Percentiles rank a stretch among this genome's conserved stretches.
phyloP scores from a whole-genome alignment of 2,329 filamentous ascomycete genomes.

The Colletotrichum tanaceti region DNA sequence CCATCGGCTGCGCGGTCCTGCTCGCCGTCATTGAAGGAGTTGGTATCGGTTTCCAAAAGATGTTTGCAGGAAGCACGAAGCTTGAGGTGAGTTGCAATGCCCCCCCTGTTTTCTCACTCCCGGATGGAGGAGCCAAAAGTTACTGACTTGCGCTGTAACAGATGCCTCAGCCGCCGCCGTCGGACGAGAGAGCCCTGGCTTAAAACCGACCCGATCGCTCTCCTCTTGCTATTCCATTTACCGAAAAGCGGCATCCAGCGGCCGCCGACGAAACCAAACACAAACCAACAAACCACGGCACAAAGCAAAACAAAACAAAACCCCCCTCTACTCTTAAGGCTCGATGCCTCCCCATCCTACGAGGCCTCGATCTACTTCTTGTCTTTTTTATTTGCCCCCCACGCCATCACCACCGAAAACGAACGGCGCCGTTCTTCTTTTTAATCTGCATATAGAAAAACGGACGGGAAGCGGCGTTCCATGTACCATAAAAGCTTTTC shows the following conservation, averaged over 20 bases:
- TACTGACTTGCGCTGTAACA: slow-evolving; percentile 40
- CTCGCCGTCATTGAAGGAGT: slow-evolving; percentile 88
- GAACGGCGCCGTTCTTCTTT: slow-evolving; percentile 19
- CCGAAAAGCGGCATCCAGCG: background rate
- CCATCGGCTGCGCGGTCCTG: slow-evolving; percentile 94
- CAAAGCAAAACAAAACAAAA: background rate
- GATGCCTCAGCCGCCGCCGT: slow-evolving; percentile 49
- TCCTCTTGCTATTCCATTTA: slow-evolving; percentile 12
- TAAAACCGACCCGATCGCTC: slow-evolving; percentile 41
- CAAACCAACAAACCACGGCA: too few species aligned
- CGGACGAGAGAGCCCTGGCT: slow-evolving; percentile 48
- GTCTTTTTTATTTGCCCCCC: slow-evolving; percentile 9
- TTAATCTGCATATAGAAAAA: slow-evolving; percentile 28
- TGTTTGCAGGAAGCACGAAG: slow-evolving; percentile 91
- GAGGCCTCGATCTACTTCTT: slow-evolving; percentile 13
- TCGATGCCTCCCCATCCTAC: background rate
- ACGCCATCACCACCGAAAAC: background rate
- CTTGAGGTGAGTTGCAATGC: slow-evolving; percentile 72
- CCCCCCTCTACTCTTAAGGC: slow-evolving; percentile 39
- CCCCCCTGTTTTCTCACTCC: background rate
- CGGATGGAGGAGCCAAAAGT: background rate
- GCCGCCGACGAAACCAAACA: slow-evolving; percentile 4
- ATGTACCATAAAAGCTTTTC: slow-evolving; percentile 36
- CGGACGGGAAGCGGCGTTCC: slow-evolving; percentile 32
- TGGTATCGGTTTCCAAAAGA: slow-evolving; percentile 93